Evolutionary conservation across 306 rosid species (phyloP).

Genomic region (Abrus pulchellus): DNA sequence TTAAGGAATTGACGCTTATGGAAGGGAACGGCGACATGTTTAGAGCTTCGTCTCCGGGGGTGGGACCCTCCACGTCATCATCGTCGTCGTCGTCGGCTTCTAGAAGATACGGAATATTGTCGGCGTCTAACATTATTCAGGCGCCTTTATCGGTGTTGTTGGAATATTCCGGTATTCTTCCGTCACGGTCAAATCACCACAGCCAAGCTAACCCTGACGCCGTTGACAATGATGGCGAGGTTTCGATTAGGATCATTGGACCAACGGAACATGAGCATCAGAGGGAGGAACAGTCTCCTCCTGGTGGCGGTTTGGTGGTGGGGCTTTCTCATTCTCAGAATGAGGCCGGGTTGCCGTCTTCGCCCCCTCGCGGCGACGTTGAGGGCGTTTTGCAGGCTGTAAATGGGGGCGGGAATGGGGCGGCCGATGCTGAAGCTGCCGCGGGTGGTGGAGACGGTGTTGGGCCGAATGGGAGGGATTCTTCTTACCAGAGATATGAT

Average conservation of each 20-base stretch:
- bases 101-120: conserved; percentile 64
- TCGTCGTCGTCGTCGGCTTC: conserved; percentile 40
- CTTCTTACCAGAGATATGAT: conserved; percentile 95
- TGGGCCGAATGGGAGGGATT: conserved; percentile 80
- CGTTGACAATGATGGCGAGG: conserved; percentile 70
- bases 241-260: conserved; percentile 87
- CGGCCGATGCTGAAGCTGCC: conserved; percentile 55
- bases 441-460: conserved; percentile 48
- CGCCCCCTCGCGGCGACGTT: conserved; percentile 53
- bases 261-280: conserved; percentile 67
- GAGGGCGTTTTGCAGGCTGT: conserved; percentile 53
- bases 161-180: conserved; percentile 82
- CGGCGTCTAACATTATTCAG: conserved; percentile 75
- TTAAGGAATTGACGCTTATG: conserved; percentile 67
- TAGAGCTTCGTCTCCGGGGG: conserved; percentile 44
- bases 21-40: conserved; percentile 70
- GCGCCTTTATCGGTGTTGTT: conserved; percentile 80
- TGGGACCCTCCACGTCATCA: not conserved
- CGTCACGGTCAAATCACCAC: conserved; percentile 62
- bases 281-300: conserved; percentile 54
- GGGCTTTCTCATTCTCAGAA: conserved; percentile 54
- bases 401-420: conserved; percentile 51
- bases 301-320: conserved; percentile 57
- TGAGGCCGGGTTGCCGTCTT: conserved; percentile 51
- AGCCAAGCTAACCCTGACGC: conserved; percentile 51